Evolutionary conservation across 257 asterid genomes (phyloP), one percentile per base, ranked within the genome.

Genomic region (Leonotis leonurus): DNA sequence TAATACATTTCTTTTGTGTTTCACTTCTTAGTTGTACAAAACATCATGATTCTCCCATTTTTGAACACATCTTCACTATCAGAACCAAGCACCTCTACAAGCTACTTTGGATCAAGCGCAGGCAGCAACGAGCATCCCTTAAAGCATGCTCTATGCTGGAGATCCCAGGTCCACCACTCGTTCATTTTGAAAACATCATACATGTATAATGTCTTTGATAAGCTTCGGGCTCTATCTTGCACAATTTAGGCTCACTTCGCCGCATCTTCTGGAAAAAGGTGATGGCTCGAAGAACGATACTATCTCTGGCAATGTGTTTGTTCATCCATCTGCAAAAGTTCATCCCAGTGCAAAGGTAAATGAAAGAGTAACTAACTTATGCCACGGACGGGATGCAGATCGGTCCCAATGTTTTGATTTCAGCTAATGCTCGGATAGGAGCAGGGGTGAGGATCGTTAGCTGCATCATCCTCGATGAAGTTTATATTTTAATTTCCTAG

Each of bases 351-450:
- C 97, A 24, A 89, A 87, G 92, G 95, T 87, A 37, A 48, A 45
- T 68, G 6, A 3, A 8, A 22, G 57, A 33, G 71, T 72, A 24
- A 24, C 49, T 39, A 5, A n/a, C 50, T 25, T 36, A 39, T 49
- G 39, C 1, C 8, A 30, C 35, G 0, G 8, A 30, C 8, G n/a
- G n/a, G n/a, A 29, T 7, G 3, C 79, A 89, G 97, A 83, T 89
- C 62, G 97, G 97, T 50, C 95, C 97, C 1, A 85, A 84, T 64
- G 97, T 89, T 44, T 89, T 95, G 3, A 79, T 89, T 17, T 81
- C 97, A 16, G 97, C 97, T 53, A 89, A 89, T 78, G 97, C 87
- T 65, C 81, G 95, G 68, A 78, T 89, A 65, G 95, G 82, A 57
- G 90, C 94, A 59, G 97, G 97, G n/a, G 95, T 48, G 35, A 87